Conservation (phyloP, 225 moss, liverwort and hornwort species). For the Lunularia cruciata region DNA sequence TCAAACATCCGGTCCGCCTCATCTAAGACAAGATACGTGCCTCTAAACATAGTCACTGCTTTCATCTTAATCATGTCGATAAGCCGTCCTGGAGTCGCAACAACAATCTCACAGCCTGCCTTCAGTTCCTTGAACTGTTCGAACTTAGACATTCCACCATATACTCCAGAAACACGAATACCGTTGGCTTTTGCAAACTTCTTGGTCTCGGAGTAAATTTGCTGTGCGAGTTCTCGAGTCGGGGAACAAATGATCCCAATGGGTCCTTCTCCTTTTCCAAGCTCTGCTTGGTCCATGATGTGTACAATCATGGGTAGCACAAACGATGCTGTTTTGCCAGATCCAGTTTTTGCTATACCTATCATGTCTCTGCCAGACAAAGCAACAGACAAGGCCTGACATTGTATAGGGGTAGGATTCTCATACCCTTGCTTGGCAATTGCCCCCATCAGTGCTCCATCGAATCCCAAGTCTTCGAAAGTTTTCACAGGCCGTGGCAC, state of each 20-base stretch:
- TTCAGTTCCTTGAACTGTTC: constrained; percentile 98
- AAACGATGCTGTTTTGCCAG: constrained; percentile 96
- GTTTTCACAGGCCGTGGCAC: constrained; percentile 72
- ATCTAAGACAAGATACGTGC: constrained; percentile 86
- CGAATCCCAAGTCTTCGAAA: constrained; percentile 80
- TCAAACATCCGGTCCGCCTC: constrained; percentile 99
- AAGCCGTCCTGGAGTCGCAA: constrained; percentile 92
- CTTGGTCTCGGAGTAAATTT: constrained; percentile 80
- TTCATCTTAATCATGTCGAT: constrained; percentile 99
- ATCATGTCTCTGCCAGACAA: constrained; percentile 91
- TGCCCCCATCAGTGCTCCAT: constrained; percentile 61
- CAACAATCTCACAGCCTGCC: constrained; percentile 94
- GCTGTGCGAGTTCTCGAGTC: constrained; percentile 95
- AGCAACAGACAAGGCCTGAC: constrained; percentile 78
- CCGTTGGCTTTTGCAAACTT: constrained; percentile 88
- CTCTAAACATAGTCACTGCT: constrained; percentile 79
- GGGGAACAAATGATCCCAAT: constrained; percentile 94
- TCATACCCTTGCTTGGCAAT: constrained; percentile 89
- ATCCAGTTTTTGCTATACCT: constrained; percentile 97
- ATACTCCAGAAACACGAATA: constrained; percentile 88
- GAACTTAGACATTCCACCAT: constrained; percentile 97
- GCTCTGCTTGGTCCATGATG: constrained; percentile 89
- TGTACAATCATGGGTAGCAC: constrained; percentile 94
- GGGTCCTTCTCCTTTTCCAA: constrained; percentile 89
- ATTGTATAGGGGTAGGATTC: constrained; percentile 88